Evolutionary conservation across 768 basidiomycete species (phyloP).

Genomic region (Harrya chromipes): DNA sequence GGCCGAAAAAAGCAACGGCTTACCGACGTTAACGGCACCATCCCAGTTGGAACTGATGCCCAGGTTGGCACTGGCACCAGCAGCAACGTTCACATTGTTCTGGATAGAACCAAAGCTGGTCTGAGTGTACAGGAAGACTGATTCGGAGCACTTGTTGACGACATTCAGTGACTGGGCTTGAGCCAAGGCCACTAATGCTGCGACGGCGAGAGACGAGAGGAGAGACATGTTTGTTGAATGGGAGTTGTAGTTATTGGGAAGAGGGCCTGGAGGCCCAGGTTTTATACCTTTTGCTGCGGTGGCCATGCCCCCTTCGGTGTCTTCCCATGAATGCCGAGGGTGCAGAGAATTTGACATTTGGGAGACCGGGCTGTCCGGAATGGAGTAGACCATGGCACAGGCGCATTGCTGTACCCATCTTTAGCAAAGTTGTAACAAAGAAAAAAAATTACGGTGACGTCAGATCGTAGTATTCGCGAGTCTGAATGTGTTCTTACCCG

Average conservation of each 20-base stretch:
- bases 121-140: constrained; percentile 30
- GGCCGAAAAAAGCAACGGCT: not conserved
- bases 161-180: constrained; percentile 31
- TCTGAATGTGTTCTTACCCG: not conserved
- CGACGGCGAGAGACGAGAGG: constrained; percentile 18
- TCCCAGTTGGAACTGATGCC: constrained; percentile 33
- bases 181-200: constrained; percentile 16
- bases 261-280: not conserved
- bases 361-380: not conserved
- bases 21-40: constrained; percentile 30
- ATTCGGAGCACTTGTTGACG: constrained; percentile 22
- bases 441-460: not conserved
- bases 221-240: constrained; percentile 18
- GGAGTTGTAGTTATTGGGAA: not conserved
- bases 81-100: constrained; percentile 25
- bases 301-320: not conserved
- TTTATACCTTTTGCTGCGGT: constrained; percentile 15
- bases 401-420: not conserved
- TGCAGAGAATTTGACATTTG: not conserved
- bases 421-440: not conserved
- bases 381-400: not conserved
- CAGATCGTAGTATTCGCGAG: not conserved
- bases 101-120: constrained; percentile 26
- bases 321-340: not conserved
- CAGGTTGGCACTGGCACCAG: constrained; percentile 25